Evolutionary conservation across 768 basidiomycete species (phyloP).

Genomic region (Trametes punicea): DNA sequence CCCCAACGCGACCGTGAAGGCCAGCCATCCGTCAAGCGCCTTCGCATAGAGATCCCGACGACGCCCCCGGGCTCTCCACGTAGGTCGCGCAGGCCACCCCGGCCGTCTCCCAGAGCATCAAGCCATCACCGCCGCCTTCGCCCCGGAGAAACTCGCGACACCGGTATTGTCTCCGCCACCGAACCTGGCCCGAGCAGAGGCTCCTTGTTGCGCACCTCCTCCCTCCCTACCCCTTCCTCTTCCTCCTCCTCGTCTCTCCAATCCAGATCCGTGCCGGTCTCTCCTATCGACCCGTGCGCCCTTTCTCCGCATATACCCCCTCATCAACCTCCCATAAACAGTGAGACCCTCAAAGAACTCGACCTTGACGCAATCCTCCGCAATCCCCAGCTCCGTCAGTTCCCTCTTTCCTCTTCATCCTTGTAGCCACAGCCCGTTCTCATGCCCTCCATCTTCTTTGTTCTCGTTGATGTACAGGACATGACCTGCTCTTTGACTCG

Average conservation of each 20-base stretch:
- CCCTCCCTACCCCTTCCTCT: slow-evolving; percentile 10
- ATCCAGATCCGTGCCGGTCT: slow-evolving; percentile 30
- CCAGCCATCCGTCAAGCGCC: slow-evolving; percentile 28
- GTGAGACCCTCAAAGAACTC: slow-evolving; percentile 78
- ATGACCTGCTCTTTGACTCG: slow-evolving; percentile 87
- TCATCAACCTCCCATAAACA: slow-evolving; percentile 72
- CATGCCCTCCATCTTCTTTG: slow-evolving; percentile 10
- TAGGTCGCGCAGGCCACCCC: slow-evolving; percentile 20
- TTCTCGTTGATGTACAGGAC: slow-evolving; percentile 45
- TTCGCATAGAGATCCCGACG: slow-evolving; percentile 28
- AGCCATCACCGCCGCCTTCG: slow-evolving; percentile 31
- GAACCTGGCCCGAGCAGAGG: slow-evolving; percentile 26
- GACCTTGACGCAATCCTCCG: slow-evolving; percentile 83
- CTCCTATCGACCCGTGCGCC: slow-evolving; percentile 37
- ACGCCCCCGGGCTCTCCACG: slow-evolving; percentile 18
- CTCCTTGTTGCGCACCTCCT: slow-evolving; percentile 17
- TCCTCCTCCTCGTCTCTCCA: slow-evolving; percentile 16
- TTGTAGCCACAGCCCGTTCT: slow-evolving; percentile 6
- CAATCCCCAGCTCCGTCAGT: slow-evolving; percentile 82
- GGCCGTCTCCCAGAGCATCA: slow-evolving; percentile 21
- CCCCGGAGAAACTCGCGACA: slow-evolving; percentile 31
- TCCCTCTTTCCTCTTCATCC: slow-evolving; percentile 38
- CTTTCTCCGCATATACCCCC: slow-evolving; percentile 60
- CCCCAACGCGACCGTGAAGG: slow-evolving; percentile 23
- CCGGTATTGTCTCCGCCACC: slow-evolving; percentile 28